Conservation (phyloP, 768 basidiomycete genomes). For the Podaxis rugospora region DNA sequence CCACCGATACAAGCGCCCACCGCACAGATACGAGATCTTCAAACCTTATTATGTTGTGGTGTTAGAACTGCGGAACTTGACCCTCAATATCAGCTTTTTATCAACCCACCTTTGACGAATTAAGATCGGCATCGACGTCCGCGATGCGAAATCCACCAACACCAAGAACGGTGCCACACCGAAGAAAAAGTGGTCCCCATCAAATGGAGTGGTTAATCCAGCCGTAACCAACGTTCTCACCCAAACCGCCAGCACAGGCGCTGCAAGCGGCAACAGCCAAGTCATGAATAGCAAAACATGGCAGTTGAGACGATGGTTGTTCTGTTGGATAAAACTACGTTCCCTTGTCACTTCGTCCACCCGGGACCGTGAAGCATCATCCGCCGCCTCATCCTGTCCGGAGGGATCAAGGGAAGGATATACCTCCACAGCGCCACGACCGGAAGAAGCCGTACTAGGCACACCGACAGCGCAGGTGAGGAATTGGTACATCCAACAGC, state of each 20-base stretch:
- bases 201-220: conserved; percentile 74
- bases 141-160: conserved; percentile 57
- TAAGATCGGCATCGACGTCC: conserved; percentile 39
- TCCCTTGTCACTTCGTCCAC: conserved; percentile 7
- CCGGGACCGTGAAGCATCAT: conserved; percentile 8
- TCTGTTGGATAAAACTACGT: conserved; percentile 13
- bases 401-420: conserved; percentile 10
- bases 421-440: conserved; percentile 5
- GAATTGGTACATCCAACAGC: conserved; percentile 77
- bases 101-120: conserved; percentile 36
- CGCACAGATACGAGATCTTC: conserved; percentile 38
- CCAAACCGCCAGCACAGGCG: conserved; percentile 85
- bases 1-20: conserved; percentile 51
- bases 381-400: conserved; percentile 3
- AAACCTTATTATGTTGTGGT: conserved; percentile 25
- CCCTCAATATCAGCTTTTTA: neutral
- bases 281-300: conserved; percentile 75
- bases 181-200: conserved; percentile 73
- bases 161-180: conserved; percentile 61
- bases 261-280: conserved; percentile 72
- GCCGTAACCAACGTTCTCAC: conserved; percentile 80
- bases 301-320: conserved; percentile 46
- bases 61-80: neutral
- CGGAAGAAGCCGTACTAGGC: conserved; percentile 12
- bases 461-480: conserved; percentile 49